Conservation (phyloP, 768 basidiomycete species). For the Xerocomellus amylosporus region DNA sequence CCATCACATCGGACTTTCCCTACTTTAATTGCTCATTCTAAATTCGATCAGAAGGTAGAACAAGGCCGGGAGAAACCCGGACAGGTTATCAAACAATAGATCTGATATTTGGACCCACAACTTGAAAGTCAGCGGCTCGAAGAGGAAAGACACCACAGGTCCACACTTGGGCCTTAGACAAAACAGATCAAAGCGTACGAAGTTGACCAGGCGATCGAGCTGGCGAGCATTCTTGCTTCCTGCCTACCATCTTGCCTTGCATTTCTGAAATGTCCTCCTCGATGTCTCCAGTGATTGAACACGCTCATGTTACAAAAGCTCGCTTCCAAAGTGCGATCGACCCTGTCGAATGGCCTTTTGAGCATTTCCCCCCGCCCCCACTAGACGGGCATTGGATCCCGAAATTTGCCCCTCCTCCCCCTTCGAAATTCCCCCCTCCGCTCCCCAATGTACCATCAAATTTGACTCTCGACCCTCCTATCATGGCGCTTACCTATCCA, state of each 20-base stretch:
- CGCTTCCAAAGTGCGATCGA: neutral
- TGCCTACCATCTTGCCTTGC: neutral
- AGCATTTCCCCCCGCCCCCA: conserved; percentile 29
- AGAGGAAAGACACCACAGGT: neutral
- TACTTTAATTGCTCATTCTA: neutral
- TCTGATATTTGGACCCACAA: neutral
- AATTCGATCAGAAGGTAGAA: neutral
- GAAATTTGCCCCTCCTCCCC: conserved; percentile 17
- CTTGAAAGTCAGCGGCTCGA: neutral
- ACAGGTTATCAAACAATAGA: conserved; percentile 1
- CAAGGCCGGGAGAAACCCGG: neutral
- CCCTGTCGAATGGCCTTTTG: conserved; percentile 26
- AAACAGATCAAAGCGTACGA: neutral
- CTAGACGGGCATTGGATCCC: conserved; percentile 26
- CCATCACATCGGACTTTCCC: too few relatives aligned
- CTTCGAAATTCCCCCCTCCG: conserved; percentile 13
- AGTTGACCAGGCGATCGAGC: too few relatives aligned
- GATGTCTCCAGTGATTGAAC: neutral
- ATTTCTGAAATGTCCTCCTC: conserved; percentile 4
- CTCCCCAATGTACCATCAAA: conserved; percentile 7
- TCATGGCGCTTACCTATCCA: conserved; percentile 29
- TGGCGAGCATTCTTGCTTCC: neutral
- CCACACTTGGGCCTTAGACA: neutral
- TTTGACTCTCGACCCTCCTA: conserved; percentile 22
- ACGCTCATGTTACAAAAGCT: neutral